These are phyloP conservation scores for Oxyria digyna DNA, from an alignment of 148 eudicot species.

Conservation along the genomic window DNA sequence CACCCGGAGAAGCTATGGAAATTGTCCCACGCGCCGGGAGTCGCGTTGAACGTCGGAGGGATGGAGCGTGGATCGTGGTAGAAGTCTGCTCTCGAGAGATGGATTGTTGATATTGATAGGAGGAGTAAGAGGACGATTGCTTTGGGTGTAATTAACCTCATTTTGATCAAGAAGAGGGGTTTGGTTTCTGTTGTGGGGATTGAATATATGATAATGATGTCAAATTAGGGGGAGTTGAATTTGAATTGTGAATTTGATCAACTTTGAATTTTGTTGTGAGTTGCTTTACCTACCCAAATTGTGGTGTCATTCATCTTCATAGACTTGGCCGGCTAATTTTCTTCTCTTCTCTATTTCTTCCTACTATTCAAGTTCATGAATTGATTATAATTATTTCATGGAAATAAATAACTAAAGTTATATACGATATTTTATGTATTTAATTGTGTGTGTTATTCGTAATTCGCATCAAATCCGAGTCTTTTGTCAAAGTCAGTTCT, in stretches of 20 bases:
- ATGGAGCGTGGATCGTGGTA: background rate
- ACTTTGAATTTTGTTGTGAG: background rate
- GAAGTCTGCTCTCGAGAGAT: background rate
- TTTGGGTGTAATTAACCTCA: background rate
- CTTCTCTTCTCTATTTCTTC: background rate
- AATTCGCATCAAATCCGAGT: too few relatives aligned
- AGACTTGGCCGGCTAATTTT: background rate
- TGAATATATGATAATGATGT: background rate
- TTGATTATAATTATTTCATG: too few relatives aligned
- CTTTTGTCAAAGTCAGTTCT: too few relatives aligned
- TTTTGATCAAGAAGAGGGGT: background rate
- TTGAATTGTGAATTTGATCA: background rate
- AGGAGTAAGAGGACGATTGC: too few relatives aligned
- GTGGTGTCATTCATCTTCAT: background rate
- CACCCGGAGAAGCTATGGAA: constrained; percentile 12
- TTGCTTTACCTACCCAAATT: constrained; percentile 1
- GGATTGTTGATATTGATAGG: background rate
- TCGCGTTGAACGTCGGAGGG: constrained; percentile 3
- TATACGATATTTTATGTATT: too few relatives aligned
- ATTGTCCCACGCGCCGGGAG: background rate
- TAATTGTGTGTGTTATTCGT: too few relatives aligned
- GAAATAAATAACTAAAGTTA: too few relatives aligned
- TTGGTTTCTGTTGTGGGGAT: background rate
- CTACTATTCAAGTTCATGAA: background rate
- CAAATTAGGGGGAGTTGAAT: background rate